Base-by-base conservation (phyloP, 2,329 filamentous ascomycete species). In the Botrytis cinerea region DNA sequence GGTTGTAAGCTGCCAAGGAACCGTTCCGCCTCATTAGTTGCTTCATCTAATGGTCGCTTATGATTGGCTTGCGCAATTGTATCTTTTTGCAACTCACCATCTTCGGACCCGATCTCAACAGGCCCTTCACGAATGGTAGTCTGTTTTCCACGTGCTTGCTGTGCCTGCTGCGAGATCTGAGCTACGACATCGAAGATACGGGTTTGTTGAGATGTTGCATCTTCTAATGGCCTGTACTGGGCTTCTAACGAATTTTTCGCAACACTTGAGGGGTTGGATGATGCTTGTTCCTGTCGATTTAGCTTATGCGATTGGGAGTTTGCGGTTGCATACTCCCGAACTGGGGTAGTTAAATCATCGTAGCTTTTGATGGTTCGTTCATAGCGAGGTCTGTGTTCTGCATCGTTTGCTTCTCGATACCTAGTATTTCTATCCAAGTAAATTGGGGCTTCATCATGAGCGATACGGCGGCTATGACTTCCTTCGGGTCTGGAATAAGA, bases 1-100 rank as follows among this genome's bases (percentile, higher is more conserved):
- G 82, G 78, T 25, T 77, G 74, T 38, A 83, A 82, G n/a, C 78
- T 79, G 67, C 80, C 80, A 22, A 83, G 76, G 66, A 84, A 84
- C 25, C 80, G 78, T 64, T 84, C 82, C 18, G 82, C 81, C n/a
- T 79, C 82, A 64, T 76, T 81, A 59, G 78, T 77, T 46, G 80
- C 78, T 72, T 82, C 81, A 25, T 76, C 74, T 9, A 76, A 73
- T 28, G 75, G 68, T 25, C 62, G 67, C 18, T 57, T 51, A 38
- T 70, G 62, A 60, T 67, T 71, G 51, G 57, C 45, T 10, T 74
- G 74, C 59, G 70, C 72, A 22, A 72, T 68, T 12, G 74, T 60
- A 28, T 59, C 69, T 61, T 76, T 63, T 57, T 77, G 76, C 16
- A 83, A 75, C 74, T 83, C 82, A 12, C 81, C 81, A 77, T 83